Evolutionary conservation across 495 filamentous ascomycete genomes (phyloP), one percentile per base, ranked within the genome.

Genomic region (Penicillium maclennaniae): DNA sequence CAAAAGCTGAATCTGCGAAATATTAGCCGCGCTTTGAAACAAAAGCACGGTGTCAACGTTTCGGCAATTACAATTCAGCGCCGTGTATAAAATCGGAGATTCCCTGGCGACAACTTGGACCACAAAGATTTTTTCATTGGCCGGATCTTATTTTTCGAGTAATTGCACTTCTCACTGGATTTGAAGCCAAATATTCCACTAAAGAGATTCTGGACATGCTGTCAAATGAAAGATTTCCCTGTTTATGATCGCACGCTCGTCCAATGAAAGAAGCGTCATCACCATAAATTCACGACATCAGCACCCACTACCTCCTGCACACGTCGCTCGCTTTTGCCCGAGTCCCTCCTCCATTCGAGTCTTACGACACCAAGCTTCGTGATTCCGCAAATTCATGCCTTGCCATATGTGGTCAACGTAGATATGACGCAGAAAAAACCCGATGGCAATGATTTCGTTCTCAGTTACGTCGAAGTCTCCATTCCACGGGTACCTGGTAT

Each of bases 381-480:
- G 49, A 60, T 17, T 52, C 67, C 6, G 34, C 17, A 5, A n/a
- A 43, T 16, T 16, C 48, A 55, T 7, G 51, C 51, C 0, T 54
- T 72, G 0, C 69, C 68, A 17, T 70, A 66, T 19, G 48, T 66
- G 1, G 66, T 72, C 20, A 56, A 62, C 2, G 53, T 67, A 9
- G 47, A 57, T 15, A 43, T 48, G 15, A 27, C 28, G 1, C 25
- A 51, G 4, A 53, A 49, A 27, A 17, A n/a, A 14, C 28, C 43
- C 0, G 49, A 61, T 3, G 51, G 49, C 5, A 44, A 37, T 6
- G 49, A 49, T 27, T 36, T 59, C 6, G 49, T 71, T 5, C 43
- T 72, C 1, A 63, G 64, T n/a, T 72, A 64, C 38, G 43, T 60
- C 15, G 69, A 62, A 66, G 23, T 58, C 62, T 16, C 58, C 62